These are phyloP conservation scores for Boletellus dicymbophilus DNA, from an alignment of 1,284 basidiomycete species.

Conservation along the genomic window DNA sequence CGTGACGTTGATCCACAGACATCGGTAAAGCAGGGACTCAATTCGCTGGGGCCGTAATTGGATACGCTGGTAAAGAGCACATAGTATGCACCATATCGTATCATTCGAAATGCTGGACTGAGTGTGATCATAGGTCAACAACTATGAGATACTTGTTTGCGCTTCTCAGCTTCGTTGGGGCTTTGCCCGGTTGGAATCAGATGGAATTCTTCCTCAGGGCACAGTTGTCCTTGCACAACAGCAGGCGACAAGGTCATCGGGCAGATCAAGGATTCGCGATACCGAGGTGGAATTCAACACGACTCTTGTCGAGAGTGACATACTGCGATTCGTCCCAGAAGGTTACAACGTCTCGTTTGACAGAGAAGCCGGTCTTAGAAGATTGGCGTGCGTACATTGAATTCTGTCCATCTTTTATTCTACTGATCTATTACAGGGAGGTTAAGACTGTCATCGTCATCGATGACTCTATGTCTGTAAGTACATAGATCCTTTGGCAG, in stretches of 20 bases:
- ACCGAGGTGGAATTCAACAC: constrained; percentile 24
- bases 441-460: constrained; percentile 42
- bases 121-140: constrained; percentile 19
- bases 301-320: constrained; percentile 28
- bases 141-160: constrained; percentile 35
- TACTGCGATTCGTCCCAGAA: constrained; percentile 29
- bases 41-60: constrained; percentile 28
- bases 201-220: constrained; percentile 24
- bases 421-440: constrained; percentile 21
- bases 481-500: constrained; percentile 1
- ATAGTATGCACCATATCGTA: constrained; percentile 14
- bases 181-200: constrained; percentile 16
- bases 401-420: neutral
- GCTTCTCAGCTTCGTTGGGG: constrained; percentile 36
- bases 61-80: constrained; percentile 32
- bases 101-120: neutral
- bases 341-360: neutral
- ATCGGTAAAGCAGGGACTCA: constrained; percentile 32
- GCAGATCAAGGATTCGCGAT: constrained; percentile 3
- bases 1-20: constrained; percentile 17
- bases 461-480: constrained; percentile 48
- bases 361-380: constrained; percentile 22
- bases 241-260: neutral
- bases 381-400: constrained; percentile 26
- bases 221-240: constrained; percentile 36